Conservation (phyloP, 106 monocot genomes). For the Dioscorea alata region DNA sequence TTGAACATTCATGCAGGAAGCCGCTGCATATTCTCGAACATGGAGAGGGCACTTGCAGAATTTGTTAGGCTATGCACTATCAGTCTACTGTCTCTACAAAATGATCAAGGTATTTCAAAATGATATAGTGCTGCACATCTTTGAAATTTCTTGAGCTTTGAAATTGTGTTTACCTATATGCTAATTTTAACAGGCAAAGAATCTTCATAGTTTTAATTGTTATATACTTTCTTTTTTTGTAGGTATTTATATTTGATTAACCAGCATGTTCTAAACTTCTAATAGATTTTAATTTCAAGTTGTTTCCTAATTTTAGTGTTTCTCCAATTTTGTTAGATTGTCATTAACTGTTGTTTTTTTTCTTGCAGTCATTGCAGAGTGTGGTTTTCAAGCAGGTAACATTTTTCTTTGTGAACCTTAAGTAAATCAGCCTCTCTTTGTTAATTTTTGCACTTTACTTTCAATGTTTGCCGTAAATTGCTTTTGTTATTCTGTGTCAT, state of each 20-base stretch:
- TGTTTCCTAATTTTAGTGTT: too few species aligned
- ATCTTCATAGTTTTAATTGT: too few species aligned
- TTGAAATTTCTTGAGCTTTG: too few species aligned
- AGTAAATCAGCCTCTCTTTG: neutral
- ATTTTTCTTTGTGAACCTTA: neutral
- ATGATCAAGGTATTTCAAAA: conserved; percentile 80
- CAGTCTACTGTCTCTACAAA: conserved; percentile 95
- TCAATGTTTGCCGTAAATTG: too few species aligned
- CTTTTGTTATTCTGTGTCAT: neutral
- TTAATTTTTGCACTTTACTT: neutral
- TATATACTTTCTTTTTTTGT: neutral
- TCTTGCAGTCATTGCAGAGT: conserved; percentile 91
- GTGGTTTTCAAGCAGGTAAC: conserved; percentile 94
- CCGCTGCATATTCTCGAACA: conserved; percentile 91
- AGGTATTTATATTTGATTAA: neutral
- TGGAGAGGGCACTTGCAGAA: conserved; percentile 96
- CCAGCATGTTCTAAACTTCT: too few species aligned
- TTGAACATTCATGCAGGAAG: conserved; percentile 39
- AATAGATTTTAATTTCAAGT: too few species aligned
- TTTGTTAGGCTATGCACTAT: conserved; percentile 93
- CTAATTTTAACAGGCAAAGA: too few species aligned
- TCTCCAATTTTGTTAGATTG: too few species aligned
- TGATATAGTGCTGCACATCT: neutral
- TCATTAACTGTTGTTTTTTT: conserved; percentile 6
- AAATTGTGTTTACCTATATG: too few species aligned